phyloP scores from a whole-genome alignment of 805 yeast genomes.

The Sungouiella blattae region DNA sequence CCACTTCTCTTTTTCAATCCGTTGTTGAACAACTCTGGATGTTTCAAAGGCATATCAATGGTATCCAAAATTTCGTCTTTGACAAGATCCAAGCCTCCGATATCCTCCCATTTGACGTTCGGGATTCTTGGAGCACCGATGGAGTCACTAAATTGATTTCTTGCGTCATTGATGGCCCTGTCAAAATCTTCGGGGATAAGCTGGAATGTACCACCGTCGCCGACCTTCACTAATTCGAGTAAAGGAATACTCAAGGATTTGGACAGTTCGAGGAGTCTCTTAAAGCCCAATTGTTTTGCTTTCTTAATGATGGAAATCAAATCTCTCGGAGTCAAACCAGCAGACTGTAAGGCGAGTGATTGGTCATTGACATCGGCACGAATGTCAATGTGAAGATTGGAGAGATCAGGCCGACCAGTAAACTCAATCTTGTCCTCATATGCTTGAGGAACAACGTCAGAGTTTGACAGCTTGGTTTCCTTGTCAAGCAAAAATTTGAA shows the following conservation, averaged over 20 bases:
- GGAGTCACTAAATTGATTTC: conserved; percentile 86
- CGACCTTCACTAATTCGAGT: conserved; percentile 35
- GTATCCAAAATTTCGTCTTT: conserved; percentile 93
- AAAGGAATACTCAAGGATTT: conserved; percentile 14
- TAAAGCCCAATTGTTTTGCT: conserved; percentile 57
- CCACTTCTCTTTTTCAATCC: conserved; percentile 95
- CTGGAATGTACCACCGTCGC: conserved; percentile 53
- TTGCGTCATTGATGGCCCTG: conserved; percentile 70
- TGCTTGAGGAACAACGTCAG: conserved; percentile 13
- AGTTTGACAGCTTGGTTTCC: conserved; percentile 13
- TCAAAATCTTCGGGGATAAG: conserved; percentile 62
- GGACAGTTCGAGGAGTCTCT: conserved; percentile 40
- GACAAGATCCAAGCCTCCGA: conserved; percentile 89
- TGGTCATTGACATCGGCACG: conserved; percentile 46
- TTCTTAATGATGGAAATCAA: conserved; percentile 64
- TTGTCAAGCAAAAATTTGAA: conserved; percentile 46
- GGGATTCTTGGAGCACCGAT: conserved; percentile 98
- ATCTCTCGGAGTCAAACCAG: conserved; percentile 88
- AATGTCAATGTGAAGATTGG: conserved; percentile 18
- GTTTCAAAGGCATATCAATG: conserved; percentile 90
- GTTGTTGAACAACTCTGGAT: conserved; percentile 81
- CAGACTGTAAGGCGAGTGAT: conserved; percentile 76
- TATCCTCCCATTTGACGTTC: conserved; percentile 93
- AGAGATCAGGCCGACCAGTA: conserved; percentile 13
- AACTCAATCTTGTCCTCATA: conserved; percentile 19